Conservation (phyloP, 345 rosid species). For the Excoecaria agallocha region DNA sequence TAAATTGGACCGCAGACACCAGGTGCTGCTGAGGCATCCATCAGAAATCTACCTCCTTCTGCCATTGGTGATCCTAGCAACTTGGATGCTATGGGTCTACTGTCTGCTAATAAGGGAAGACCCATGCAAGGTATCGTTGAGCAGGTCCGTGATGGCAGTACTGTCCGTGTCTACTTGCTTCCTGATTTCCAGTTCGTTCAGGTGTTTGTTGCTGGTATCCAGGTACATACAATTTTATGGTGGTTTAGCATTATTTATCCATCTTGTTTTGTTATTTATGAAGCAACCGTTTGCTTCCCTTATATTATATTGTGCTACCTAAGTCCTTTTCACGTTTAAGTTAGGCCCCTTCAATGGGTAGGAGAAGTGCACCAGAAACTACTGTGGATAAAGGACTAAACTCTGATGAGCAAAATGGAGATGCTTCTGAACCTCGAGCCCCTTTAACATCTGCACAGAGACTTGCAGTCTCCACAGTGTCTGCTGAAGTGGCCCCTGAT, state of each 20-base stretch:
- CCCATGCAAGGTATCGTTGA: slow-evolving; percentile 89
- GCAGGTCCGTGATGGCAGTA: slow-evolving; percentile 96
- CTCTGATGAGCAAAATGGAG: slow-evolving; percentile 67
- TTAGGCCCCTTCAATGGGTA: slow-evolving; percentile 87
- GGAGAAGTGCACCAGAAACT: slow-evolving; percentile 56
- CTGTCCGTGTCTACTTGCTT: slow-evolving; percentile 84
- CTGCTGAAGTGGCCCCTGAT: slow-evolving; percentile 69
- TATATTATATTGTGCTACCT: neutral
- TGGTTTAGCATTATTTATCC: neutral
- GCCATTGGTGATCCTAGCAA: slow-evolving; percentile 80
- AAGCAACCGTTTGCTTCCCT: neutral
- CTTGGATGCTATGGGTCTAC: slow-evolving; percentile 80
- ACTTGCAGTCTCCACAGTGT: slow-evolving; percentile 61
- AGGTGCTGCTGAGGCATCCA: slow-evolving; percentile 76
- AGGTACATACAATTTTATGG: slow-evolving; percentile 42
- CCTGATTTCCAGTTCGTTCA: slow-evolving; percentile 95
- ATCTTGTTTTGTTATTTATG: neutral
- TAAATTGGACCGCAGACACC: slow-evolving; percentile 49
- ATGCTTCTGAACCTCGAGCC: slow-evolving; percentile 54
- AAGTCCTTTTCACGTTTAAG: slow-evolving; percentile 16
- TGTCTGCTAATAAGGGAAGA: slow-evolving; percentile 75
- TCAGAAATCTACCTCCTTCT: slow-evolving; percentile 90
- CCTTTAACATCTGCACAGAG: slow-evolving; percentile 92
- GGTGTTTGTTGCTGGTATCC: slow-evolving; percentile 95
- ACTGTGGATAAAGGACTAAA: slow-evolving; percentile 41